Evolutionary conservation across 176 grass and related monocot species (phyloP), one percentile per base, ranked within the genome.

Genomic region (Cenchrus purpureus): DNA sequence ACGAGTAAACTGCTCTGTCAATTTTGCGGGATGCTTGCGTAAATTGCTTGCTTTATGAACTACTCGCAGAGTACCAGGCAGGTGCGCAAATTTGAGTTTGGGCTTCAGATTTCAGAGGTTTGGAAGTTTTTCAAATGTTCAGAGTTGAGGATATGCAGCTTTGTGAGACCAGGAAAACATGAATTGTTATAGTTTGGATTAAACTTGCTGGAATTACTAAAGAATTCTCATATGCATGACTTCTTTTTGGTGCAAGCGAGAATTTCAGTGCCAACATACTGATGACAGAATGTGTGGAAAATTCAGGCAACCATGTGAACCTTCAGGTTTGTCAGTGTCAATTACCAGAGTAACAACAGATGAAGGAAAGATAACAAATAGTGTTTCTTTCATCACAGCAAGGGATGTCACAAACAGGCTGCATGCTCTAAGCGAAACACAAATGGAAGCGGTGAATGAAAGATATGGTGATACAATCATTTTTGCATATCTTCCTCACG

Each of bases 261-360:
- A 53, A 34, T 3, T 34, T 34, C 34, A 34, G 34, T 34, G 34
- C 34, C 34, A 34, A 34, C 34, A 34, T 50, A 72, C 9, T n/a
- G 70, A 28, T 48, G 45, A 73, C 20, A 68, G 44, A 72, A 34
- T 34, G 34, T 13, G 45, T 8, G 32, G 16, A 20, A 22, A 61
- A 61, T 61, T 11, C 32, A 58, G 37, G 65, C 37, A 46, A 70
- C 19, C 10, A 29, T 45, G 65, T 14, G 13, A 82, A 40, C 19
- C 25, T 54, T 40, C 74, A 69, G 11, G 34, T 81, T 55, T 19
- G 53, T 68, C 25, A 16, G 62, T 7, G 6, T 42, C 43, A 77
- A 82, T 61, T 77, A 71, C n/a, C 42, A 51, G 51, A 53, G 68
- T 80, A 85, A 29, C 14, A 34, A 49, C 22, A 31, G n/a, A 61